Base-by-base conservation (phyloP, 192 early-diverging fungal species). In the Coemansia sp. region DNA sequence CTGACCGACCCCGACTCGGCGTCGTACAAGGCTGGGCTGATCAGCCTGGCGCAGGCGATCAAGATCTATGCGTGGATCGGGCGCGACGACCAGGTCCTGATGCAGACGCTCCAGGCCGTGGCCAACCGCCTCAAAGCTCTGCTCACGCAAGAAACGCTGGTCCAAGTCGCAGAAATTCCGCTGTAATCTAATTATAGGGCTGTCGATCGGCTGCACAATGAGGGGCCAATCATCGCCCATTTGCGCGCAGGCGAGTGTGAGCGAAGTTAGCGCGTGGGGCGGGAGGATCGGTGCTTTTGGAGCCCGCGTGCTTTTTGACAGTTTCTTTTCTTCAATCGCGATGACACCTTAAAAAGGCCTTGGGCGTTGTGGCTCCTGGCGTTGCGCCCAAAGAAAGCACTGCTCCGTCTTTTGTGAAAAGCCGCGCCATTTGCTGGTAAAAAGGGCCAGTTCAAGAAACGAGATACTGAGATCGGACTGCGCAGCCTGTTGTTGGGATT, bases 1-100 rank as follows among this genome's bases (percentile, higher is more conserved):
- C 47, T 66, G 43, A 73, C 62, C 2, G 62, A 73, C 26, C 59
- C 63, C 2, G 55, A 66, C 23, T 73, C 70, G 7, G 35, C 51
- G 6, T 31, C 59, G 2, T 66, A 73, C 53, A 65, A 66, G 55
- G 62, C 53, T 0, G 70, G 62, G 3, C 53, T 65, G n/a, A 66
- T 62, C 20, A 73, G 70, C 41, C 59, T 73, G 10, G 60, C 63
- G 11, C 63, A 73, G 59, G 63, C 70, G 2, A 38, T 66, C 31
- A 73, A 73, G 59, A 20, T 58, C 1, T 66, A 73, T 28, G 63
- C 59, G 15, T 73, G 70, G 70, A 58, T 65, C 7, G 62, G 54
- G 23, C 58, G 58, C 30, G 59, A 66, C 25, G 62, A 66, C 43
- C 55, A 59, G 47, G 23, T 30, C 9, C 55, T 66, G 23, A 62